phyloP scores from a whole-genome alignment of 495 filamentous ascomycete species.

The Aspergillus hancockii region DNA sequence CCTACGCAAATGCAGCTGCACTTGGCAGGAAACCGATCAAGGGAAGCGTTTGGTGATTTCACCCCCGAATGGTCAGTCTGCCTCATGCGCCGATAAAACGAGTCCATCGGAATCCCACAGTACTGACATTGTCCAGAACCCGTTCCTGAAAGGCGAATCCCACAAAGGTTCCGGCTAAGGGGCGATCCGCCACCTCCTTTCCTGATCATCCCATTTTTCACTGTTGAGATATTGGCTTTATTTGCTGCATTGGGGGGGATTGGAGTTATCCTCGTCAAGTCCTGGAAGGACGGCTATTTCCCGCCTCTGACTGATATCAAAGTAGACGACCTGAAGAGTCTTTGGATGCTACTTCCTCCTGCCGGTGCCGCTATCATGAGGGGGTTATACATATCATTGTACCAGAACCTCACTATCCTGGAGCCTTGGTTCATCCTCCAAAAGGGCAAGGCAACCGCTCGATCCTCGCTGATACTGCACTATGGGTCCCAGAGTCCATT shows the following conservation, averaged over 20 bases:
- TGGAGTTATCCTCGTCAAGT: neutral
- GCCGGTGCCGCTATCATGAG: constrained; percentile 6
- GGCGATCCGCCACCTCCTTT: constrained; percentile 10
- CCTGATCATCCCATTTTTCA: constrained; percentile 11
- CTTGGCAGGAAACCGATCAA: neutral
- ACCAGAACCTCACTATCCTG: constrained; percentile 7
- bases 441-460: constrained; percentile 7
- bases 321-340: neutral
- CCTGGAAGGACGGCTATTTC: constrained; percentile 5
- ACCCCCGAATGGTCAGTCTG: constrained; percentile 6
- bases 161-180: neutral
- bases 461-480: constrained; percentile 7
- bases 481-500: constrained; percentile 11
- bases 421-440: constrained; percentile 11
- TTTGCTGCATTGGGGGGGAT: constrained; percentile 5
- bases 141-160: neutral
- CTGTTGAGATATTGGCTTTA: constrained; percentile 3
- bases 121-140: constrained; percentile 5
- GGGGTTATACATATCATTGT: constrained; percentile 4
- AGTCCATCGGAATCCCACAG: neutral
- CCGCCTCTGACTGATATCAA: constrained; percentile 3
- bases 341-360: constrained; percentile 4
- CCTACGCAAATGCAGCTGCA: constrained; percentile 4
- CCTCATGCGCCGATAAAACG: neutral
- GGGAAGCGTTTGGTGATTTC: neutral